These are phyloP conservation scores for Fusarium tuaranense DNA, from an alignment of 2,329 filamentous ascomycete species.

Conservation along the genomic window DNA sequence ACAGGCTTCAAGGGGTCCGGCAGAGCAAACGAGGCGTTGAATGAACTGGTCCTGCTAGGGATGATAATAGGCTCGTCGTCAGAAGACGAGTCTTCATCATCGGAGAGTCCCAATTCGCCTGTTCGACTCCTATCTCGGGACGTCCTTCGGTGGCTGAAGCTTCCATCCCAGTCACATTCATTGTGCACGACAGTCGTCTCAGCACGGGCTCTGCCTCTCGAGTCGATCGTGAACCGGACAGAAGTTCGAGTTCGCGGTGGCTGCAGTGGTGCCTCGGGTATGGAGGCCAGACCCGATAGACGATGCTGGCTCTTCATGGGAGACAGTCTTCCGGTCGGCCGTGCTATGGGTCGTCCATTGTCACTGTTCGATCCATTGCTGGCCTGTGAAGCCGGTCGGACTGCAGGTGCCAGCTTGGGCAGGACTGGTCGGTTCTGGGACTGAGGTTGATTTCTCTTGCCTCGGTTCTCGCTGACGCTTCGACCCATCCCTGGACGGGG, in stretches of 20 bases:
- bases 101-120: constrained; percentile 59
- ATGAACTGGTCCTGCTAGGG: constrained; percentile 67
- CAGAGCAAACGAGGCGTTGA: constrained; percentile 66
- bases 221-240: constrained; percentile 73
- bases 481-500: constrained; percentile 63
- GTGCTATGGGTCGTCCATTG: constrained; percentile 50
- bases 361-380: constrained; percentile 47
- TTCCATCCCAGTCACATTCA: constrained; percentile 42
- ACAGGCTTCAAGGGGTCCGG: constrained; percentile 65
- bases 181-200: constrained; percentile 61
- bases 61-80: constrained; percentile 76
- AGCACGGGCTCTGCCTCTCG: constrained; percentile 68
- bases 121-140: constrained; percentile 46
- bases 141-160: constrained; percentile 45
- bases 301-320: constrained; percentile 65
- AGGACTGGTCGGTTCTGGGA: constrained; percentile 54
- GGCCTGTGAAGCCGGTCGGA: constrained; percentile 51
- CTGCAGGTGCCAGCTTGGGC: constrained; percentile 61
- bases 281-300: constrained; percentile 65
- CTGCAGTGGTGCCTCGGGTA: constrained; percentile 63
- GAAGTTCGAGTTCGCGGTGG: constrained; percentile 63
- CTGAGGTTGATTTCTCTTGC: constrained; percentile 51
- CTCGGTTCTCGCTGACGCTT: constrained; percentile 66
- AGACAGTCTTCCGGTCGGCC: constrained; percentile 62
- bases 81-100: constrained; percentile 67